A percentile compares a stretch with the other conserved stretches of the same genome.
Conservation (phyloP, 352 stramenopile species). For the Aphanomyces cochlioides region DNA sequence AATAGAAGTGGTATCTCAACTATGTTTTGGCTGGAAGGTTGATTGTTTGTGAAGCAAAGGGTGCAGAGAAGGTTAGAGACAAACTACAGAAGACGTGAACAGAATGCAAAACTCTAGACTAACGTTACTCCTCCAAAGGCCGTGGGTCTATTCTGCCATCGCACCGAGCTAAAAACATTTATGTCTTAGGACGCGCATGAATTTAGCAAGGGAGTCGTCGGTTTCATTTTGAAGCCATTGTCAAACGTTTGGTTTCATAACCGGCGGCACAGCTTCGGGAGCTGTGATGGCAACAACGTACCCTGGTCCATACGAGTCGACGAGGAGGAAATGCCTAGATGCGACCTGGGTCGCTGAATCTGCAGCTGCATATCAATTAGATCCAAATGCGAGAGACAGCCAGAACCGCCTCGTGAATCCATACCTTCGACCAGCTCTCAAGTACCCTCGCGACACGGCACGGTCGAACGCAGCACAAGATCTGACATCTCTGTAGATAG, state of each 20-base stretch:
- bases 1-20: too few species aligned
- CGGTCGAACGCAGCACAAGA: neutral
- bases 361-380: neutral
- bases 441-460: constrained; percentile 3
- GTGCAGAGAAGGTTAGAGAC: too few species aligned
- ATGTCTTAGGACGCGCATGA: too few species aligned
- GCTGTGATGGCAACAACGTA: neutral
- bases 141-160: neutral
- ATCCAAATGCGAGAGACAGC: neutral
- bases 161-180: neutral
- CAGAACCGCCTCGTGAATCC: constrained; percentile 3
- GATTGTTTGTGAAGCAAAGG: too few species aligned
- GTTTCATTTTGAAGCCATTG: neutral
- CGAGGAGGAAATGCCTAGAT: neutral
- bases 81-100: too few species aligned
- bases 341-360: neutral
- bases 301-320: neutral
- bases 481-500: constrained; percentile 11
- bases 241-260: neutral
- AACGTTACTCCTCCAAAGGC: neutral
- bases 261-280: neutral
- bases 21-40: too few species aligned
- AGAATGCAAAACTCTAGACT: too few species aligned
- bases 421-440: constrained; percentile 8
- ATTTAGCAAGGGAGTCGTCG: neutral